phyloP scores from a whole-genome alignment of 331 rosid genomes.

The Erythrophleum ivorense region DNA sequence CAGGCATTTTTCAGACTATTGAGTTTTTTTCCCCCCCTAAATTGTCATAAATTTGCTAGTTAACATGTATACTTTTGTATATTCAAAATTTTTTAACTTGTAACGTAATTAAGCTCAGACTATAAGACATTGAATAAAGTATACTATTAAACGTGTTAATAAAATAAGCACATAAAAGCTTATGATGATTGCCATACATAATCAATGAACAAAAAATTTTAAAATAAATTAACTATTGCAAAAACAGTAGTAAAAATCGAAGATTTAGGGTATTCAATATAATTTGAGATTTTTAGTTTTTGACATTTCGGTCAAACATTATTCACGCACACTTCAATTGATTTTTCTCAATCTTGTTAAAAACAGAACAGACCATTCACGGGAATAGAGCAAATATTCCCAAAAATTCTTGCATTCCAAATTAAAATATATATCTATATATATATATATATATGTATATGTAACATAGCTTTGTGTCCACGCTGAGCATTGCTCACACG shows the following conservation, averaged over 20 bases:
- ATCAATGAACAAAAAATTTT: not conserved
- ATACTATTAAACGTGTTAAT: too few relatives aligned
- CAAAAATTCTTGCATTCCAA: not conserved
- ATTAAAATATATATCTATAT: too few relatives aligned
- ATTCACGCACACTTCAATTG: not conserved
- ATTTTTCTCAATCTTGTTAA: not conserved
- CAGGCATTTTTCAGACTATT: too few relatives aligned
- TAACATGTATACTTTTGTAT: too few relatives aligned
- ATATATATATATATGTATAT: too few relatives aligned
- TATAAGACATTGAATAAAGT: not conserved
- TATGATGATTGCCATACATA: not conserved
- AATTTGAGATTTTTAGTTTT: not conserved
- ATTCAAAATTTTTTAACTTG: too few relatives aligned
- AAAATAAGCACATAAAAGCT: not conserved
- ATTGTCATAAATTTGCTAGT: too few relatives aligned
- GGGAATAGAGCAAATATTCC: not conserved
- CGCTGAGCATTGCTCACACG: not conserved
- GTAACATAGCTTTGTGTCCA: too few relatives aligned
- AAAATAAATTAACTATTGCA: not conserved
- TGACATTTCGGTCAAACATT: not conserved
- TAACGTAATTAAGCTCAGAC: too few relatives aligned
- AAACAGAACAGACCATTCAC: not conserved
- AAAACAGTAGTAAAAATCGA: not conserved
- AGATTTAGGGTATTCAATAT: not conserved
- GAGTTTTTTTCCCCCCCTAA: too few relatives aligned